These are phyloP conservation scores for Saturnispora kantuleensis DNA, from an alignment of 805 yeast species.

Conservation along the genomic window DNA sequence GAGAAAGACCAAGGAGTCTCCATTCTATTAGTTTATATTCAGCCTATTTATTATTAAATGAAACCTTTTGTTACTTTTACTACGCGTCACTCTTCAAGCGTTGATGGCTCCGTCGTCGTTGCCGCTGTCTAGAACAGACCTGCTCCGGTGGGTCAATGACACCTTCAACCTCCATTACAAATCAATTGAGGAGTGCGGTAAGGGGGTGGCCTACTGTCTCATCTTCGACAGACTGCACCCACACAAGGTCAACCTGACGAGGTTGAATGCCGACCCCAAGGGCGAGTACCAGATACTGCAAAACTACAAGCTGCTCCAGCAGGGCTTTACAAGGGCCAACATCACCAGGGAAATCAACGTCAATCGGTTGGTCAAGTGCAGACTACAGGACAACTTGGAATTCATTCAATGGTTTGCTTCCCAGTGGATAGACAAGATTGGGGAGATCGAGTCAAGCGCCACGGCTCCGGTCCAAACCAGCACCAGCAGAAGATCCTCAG, in stretches of 20 bases:
- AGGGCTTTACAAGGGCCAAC: constrained; percentile 60
- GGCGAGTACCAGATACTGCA: constrained; percentile 67
- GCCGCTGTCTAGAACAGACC: constrained; percentile 77
- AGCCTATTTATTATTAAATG: not conserved
- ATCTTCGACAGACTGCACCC: constrained; percentile 75
- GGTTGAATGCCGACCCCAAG: constrained; percentile 62
- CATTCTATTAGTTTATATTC: constrained; percentile 11
- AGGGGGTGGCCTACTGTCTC: constrained; percentile 93
- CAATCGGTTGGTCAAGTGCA: constrained; percentile 72
- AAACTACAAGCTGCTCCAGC: constrained; percentile 81
- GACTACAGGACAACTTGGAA: constrained; percentile 89
- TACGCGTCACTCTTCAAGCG: not conserved
- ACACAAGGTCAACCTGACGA: constrained; percentile 63
- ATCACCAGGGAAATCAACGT: constrained; percentile 72
- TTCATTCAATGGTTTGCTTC: constrained; percentile 86
- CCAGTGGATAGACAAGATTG: constrained; percentile 55
- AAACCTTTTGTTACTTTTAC: constrained; percentile 1
- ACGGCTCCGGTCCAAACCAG: not conserved
- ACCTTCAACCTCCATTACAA: constrained; percentile 54
- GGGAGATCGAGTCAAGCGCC: constrained; percentile 4
- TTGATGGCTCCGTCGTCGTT: constrained; percentile 14
- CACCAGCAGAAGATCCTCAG: constrained; percentile 7
- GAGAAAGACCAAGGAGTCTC: constrained; percentile 24
- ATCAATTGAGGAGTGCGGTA: constrained; percentile 88
- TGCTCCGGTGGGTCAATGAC: constrained; percentile 76